A percentile compares a stretch with the other conserved stretches of the same genome.
Conservation (phyloP, 495 filamentous ascomycete species). For the Penicillium paxilli region DNA sequence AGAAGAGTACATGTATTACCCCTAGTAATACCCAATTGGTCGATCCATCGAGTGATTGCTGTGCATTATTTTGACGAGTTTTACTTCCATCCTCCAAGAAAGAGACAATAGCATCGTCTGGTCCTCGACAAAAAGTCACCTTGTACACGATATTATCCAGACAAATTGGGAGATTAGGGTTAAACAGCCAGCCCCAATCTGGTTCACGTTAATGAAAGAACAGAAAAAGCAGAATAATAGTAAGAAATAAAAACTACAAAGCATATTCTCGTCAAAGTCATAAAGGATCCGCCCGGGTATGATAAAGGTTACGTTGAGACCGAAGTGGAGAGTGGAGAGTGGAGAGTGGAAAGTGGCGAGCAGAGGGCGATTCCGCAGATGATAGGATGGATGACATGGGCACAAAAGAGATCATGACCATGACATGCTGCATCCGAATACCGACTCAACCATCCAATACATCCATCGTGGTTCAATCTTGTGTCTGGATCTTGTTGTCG, state of each 20-base stretch:
- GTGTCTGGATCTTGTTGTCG: conserved; percentile 82
- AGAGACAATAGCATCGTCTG: too few relatives aligned
- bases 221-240: not conserved
- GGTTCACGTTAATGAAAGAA: not conserved
- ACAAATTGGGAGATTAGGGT: not conserved
- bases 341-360: too few relatives aligned
- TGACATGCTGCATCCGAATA: not conserved
- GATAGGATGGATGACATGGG: not conserved
- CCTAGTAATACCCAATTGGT: too few relatives aligned
- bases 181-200: not conserved
- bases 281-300: conserved; percentile 2
- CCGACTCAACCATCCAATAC: not conserved
- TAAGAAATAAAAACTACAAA: conserved; percentile 3
- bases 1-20: too few relatives aligned
- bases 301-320: too few relatives aligned
- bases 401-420: not conserved
- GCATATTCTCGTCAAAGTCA: conserved; percentile 14
- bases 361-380: too few relatives aligned
- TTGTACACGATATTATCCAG: too few relatives aligned
- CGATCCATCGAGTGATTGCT: too few relatives aligned
- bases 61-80: not conserved
- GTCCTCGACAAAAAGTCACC: too few relatives aligned
- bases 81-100: too few relatives aligned
- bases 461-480: conserved; percentile 51
- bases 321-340: too few relatives aligned